Evolutionary conservation across 306 rosid genomes (phyloP), one percentile per base, ranked within the genome.

Genomic region (Prunus fruticosa): DNA sequence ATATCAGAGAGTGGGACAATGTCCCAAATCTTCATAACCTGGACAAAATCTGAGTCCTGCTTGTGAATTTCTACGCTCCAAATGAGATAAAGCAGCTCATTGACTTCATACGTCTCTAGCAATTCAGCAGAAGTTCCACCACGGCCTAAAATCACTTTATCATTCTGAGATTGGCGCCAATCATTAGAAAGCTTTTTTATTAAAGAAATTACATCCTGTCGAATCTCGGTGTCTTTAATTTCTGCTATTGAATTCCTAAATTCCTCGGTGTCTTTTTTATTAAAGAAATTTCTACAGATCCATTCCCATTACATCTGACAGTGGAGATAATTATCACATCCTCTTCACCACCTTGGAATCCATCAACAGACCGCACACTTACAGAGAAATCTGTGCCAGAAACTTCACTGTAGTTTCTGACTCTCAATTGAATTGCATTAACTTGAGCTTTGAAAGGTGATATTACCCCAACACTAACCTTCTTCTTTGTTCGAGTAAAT

Each of bases 261-360:
- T 3, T 62, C 66, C 14, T 14, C 13, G 41, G 41, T n/a, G n/a
- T n/a, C n/a, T n/a, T n/a, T n/a, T n/a, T n/a, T n/a, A n/a, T n/a
- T n/a, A n/a, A n/a, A n/a, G n/a, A n/a, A n/a, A n/a, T n/a, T n/a
- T n/a, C 4, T 1, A 90, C 70, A 8, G 69, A 62, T 32, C 89
- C 96, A 27, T 28, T 63, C 4, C 13, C 49, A 56, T 84, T 80
- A 56, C 79, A 41, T 64, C 87, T 67, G 6, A 84, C 84, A n/a
- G 87, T 84, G 1, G 84, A 80, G 15, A 84, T 80, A 41, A 84
- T 73, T 34, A 88, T 90, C 10, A 90, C 80, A 67, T 90, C 95
- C 53, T 86, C 85, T 38, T 90, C 95, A 2, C 90, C 89, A 0
- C 92, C 92, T 86, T 90, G 95, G 78, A 90, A 88, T 0, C 90